phyloP scores from a whole-genome alignment of 2,329 filamentous ascomycete species.

The Microcyclosporella mali region DNA sequence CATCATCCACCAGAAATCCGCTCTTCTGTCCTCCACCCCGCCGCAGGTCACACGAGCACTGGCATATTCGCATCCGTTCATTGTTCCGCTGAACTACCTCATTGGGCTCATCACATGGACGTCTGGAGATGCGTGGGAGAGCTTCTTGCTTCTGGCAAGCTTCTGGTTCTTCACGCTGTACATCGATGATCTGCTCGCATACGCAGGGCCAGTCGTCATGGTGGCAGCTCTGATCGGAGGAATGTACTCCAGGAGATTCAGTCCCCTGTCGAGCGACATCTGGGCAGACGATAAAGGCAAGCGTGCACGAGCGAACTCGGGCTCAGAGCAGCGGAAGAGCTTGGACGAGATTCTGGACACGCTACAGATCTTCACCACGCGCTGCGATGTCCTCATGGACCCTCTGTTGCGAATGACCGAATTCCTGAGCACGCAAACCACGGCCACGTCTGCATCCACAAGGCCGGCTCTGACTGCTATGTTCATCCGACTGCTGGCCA shows the following conservation, averaged over 20 bases:
- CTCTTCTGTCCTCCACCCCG: slow-evolving; percentile 83
- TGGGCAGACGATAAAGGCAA: slow-evolving; percentile 60
- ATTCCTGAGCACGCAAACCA: slow-evolving; percentile 76
- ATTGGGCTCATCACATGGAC: slow-evolving; percentile 89
- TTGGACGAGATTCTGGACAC: slow-evolving; percentile 96
- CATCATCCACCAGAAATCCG: slow-evolving; percentile 94
- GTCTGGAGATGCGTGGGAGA: slow-evolving; percentile 90
- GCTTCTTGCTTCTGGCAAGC: slow-evolving; percentile 74
- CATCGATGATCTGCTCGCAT: slow-evolving; percentile 73
- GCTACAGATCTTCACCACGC: slow-evolving; percentile 78
- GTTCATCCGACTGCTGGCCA: slow-evolving; percentile 79
- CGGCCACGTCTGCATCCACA: slow-evolving; percentile 84
- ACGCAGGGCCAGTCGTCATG: slow-evolving; percentile 75
- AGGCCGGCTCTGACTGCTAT: slow-evolving; percentile 82
- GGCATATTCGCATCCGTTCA: slow-evolving; percentile 91
- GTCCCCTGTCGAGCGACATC: slow-evolving; percentile 78
- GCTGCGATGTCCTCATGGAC: slow-evolving; percentile 87
- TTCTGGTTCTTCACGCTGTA: slow-evolving; percentile 89
- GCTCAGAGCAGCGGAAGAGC: slow-evolving; percentile 76
- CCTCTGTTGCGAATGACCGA: slow-evolving; percentile 84
- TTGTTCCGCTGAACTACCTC: slow-evolving; percentile 80
- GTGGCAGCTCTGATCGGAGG: slow-evolving; percentile 74
- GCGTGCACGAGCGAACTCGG: slow-evolving; percentile 51
- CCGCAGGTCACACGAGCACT: slow-evolving; percentile 90
- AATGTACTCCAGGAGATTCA: slow-evolving; percentile 89